Base-by-base conservation (phyloP, 2,329 filamentous ascomycete species). In the Xylaria sp. region DNA sequence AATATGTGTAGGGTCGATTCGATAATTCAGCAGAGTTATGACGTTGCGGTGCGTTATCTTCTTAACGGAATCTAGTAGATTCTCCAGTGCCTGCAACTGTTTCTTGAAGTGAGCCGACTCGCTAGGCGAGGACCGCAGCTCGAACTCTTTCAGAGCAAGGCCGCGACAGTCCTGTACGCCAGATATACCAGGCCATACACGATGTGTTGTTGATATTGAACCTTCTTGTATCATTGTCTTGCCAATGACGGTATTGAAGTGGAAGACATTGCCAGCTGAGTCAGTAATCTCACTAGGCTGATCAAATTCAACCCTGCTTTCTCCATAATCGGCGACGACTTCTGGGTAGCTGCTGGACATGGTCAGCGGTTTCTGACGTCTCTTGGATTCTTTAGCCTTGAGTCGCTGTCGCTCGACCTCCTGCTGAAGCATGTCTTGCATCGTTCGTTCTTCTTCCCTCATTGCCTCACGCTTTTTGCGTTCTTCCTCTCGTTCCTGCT, bases 11-110 rank as follows among this genome's bases (percentile, higher is more conserved):
- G 87, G 84, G 76, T 91, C 86, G 70, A 98, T 92, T 74, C 92
- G 94, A 81, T 94, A 97, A 70, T 94, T 94, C 66, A 97, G 84
- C 46, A 98, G 85, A 59, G 92, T 89, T 52, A 96, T 86, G 13
- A 98, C 82, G 76, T 94, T 93, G 28, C 89, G 86, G 78, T 98
- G 94, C 3, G 89, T 88, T 48, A 96, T 83, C 73, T 87, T 88
- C 79, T 93, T 96, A 61, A 97, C 83, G 10, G 88, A 85, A 72
- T 95, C 92, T 44, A 99, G 85, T 68, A 92, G 88, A 50, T 88
- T 87, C 79, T 98, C 94, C 28, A 97, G 87, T 8, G 86, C 86
- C 76, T 94, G 91, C 61, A 98, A 85, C 71, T 92, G 88, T 78
- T 92, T 91, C 76, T 94, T 94, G 77, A 94, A 89, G 20, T 89